Conservation (phyloP, 73 alveolate genomes). For the Uronychia binucleata region DNA sequence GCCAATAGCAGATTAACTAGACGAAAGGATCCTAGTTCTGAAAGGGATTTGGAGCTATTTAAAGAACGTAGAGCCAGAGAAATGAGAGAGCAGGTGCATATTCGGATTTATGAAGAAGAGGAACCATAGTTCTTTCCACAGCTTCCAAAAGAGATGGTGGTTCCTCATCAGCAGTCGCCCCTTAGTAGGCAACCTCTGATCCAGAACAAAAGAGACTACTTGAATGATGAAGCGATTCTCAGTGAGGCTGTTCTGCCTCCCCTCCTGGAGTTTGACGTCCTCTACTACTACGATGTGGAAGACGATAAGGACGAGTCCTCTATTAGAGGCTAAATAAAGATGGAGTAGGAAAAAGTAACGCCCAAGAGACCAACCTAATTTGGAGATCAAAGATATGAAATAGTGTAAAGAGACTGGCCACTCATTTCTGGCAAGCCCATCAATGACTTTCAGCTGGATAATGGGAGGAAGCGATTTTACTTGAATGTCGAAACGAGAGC, state of each 20-base stretch:
- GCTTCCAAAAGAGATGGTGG: conserved; percentile 77
- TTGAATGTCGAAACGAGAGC: conserved; percentile 69
- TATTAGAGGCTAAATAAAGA: conserved; percentile 63
- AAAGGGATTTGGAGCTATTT: conserved; percentile 75
- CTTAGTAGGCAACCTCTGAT: conserved; percentile 52
- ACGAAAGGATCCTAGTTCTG: conserved; percentile 43
- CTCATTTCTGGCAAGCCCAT: conserved; percentile 65
- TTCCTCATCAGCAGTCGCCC: conserved; percentile 78
- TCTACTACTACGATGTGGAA: conserved; percentile 62
- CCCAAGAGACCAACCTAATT: conserved; percentile 14
- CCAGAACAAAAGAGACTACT: conserved; percentile 23
- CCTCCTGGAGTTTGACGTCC: conserved; percentile 74
- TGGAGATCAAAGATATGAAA: conserved; percentile 73
- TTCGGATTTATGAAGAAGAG: conserved; percentile 84
- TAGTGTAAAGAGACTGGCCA: conserved; percentile 79
- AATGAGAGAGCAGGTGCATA: conserved; percentile 58
- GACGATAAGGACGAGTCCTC: conserved; percentile 67
- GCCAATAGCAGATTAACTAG: conserved; percentile 7
- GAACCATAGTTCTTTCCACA: conserved; percentile 76
- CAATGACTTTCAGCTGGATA: too few relatives aligned
- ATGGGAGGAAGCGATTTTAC: conserved; percentile 73
- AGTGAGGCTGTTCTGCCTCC: conserved; percentile 78
- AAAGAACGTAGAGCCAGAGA: conserved; percentile 33
- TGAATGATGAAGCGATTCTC: conserved; percentile 72
- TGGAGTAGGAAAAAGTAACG: too few relatives aligned